Evolutionary conservation across 148 eudicot genomes (phyloP), one percentile per base, ranked within the genome.

Genomic region (Drosera capensis): DNA sequence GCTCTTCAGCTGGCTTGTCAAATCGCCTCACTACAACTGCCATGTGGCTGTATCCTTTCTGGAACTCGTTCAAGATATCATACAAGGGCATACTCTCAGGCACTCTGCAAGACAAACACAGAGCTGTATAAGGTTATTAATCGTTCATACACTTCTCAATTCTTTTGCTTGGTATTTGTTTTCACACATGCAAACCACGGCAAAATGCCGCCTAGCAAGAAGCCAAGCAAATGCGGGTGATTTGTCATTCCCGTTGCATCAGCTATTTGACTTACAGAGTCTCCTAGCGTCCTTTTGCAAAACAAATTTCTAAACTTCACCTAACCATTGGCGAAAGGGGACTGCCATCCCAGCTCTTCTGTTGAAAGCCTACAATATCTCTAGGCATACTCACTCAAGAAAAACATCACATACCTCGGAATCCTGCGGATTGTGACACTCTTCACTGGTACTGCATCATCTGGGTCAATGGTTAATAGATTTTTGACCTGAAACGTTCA

Each of bases 51-150:
- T 61, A 72, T 43, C 78, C 90, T 58, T 73, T 74, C 52, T 68
- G 84, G 63, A 81, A 77, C 62, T 81, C 92, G 3, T 81, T 73
- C 14, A 77, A 68, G 46, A 77, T 76, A 65, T 80, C 80, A 12
- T 73, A 73, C 22, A 80, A 56, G 12, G 78, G 90, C 80, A 77
- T 80, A 16, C 51, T 50, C 42, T 73, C 77, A n/a, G 75, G 45
- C 35, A 77, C 71, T 48, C 83, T 77, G 57, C 13, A 34, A 34
- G n/a, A 34, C 38, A 34, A 34, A 34, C 38, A 34, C 38, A 34
- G 13, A 11, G 38, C 13, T 11, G 9, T 15, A 34, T 11, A 15
- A 34, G 14, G n/a, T 34, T 9, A 34, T 34, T 28, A 4, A 28
- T 28, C 9, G 31, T 28, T 28, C 31, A 28, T 28, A 28, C 9